Evolutionary conservation across 129 eudicot species (phyloP).

Genomic region (Helichrysum umbraculigerum): DNA sequence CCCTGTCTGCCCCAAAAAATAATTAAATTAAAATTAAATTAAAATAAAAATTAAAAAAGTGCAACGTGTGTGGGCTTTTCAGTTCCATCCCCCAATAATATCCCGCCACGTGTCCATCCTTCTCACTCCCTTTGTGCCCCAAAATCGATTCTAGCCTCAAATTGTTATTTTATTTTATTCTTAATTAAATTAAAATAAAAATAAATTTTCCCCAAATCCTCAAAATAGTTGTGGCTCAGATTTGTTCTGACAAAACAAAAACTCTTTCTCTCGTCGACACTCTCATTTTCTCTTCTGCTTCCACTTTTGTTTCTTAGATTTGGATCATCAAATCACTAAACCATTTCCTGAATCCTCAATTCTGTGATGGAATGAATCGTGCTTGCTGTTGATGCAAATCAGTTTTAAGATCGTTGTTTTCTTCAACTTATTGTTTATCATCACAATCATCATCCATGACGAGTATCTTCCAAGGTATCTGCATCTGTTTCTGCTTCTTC

Average conservation of each 20-base stretch:
- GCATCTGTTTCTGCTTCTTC: conserved; percentile 3
- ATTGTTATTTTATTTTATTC: conserved; percentile 6
- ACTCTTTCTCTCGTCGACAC: not conserved
- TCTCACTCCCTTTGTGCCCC: conserved; percentile 8
- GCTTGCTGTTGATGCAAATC: conserved; percentile 16
- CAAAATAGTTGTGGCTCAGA: conserved; percentile 64
- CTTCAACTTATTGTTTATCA: not conserved
- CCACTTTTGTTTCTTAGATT: conserved; percentile 3
- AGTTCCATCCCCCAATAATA: conserved; percentile 34
- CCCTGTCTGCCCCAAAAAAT: not conserved
- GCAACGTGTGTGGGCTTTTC: conserved; percentile 35
- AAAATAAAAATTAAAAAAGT: conserved; percentile 35
- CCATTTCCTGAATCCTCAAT: not conserved
- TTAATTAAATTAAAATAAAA: not conserved
- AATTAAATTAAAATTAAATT: not conserved
- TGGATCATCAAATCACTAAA: conserved; percentile 8
- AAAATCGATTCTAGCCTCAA: conserved; percentile 56
- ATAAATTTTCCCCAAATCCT: not conserved
- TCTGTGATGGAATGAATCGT: conserved; percentile 24
- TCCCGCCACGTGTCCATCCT: conserved; percentile 54
- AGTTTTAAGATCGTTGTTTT: conserved; percentile 26
- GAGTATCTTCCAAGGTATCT: conserved; percentile 33
- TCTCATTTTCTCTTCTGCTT: not conserved
- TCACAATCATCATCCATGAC: conserved; percentile 16
- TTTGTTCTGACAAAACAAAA: conserved; percentile 17